phyloP scores from a whole-genome alignment of 2,329 filamentous ascomycete species.

The Metarhizium guizhouense region DNA sequence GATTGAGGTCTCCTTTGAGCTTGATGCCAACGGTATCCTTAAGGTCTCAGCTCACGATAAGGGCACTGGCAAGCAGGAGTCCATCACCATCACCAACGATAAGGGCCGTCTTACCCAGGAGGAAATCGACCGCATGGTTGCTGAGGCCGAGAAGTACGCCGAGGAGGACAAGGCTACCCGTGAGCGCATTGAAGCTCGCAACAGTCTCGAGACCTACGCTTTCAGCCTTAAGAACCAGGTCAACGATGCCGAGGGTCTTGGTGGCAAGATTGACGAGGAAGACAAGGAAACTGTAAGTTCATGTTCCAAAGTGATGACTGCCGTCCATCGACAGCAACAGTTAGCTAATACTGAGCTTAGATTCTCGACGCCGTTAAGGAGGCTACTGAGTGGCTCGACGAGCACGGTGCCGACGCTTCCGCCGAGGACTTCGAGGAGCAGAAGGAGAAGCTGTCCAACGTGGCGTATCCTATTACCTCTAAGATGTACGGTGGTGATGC shows the following conservation, averaged over 20 bases:
- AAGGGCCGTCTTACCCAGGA: conserved; percentile 95
- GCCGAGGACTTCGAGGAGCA: conserved; percentile 98
- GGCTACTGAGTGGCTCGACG: conserved; percentile 90
- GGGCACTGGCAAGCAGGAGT: conserved; percentile 95
- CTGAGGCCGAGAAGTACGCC: conserved; percentile 95
- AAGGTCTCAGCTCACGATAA: conserved; percentile 95
- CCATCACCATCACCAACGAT: conserved; percentile 98
- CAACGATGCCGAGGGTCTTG: conserved; percentile 92
- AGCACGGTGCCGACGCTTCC: conserved; percentile 77
- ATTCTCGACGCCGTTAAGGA: conserved; percentile 96
- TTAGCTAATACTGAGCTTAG: conserved; percentile 36
- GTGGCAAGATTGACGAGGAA: conserved; percentile 96
- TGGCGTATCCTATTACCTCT: conserved; percentile 97
- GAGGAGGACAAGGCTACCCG: conserved; percentile 98
- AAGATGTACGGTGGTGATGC: conserved; percentile 73
- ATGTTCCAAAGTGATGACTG: background rate
- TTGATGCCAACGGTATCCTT: conserved; percentile 97
- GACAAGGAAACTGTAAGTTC: conserved; percentile 85
- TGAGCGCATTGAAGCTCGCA: conserved; percentile 93
- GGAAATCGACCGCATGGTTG: conserved; percentile 98
- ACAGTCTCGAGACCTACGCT: conserved; percentile 97
- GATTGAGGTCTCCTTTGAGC: conserved; percentile 96
- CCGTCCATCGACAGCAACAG: conserved; percentile 3
- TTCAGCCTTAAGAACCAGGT: conserved; percentile 99
- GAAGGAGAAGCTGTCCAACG: conserved; percentile 96